Evolutionary conservation across 2,329 filamentous ascomycete species (phyloP).

Genomic region (Pseudogymnoascus sp.): DNA sequence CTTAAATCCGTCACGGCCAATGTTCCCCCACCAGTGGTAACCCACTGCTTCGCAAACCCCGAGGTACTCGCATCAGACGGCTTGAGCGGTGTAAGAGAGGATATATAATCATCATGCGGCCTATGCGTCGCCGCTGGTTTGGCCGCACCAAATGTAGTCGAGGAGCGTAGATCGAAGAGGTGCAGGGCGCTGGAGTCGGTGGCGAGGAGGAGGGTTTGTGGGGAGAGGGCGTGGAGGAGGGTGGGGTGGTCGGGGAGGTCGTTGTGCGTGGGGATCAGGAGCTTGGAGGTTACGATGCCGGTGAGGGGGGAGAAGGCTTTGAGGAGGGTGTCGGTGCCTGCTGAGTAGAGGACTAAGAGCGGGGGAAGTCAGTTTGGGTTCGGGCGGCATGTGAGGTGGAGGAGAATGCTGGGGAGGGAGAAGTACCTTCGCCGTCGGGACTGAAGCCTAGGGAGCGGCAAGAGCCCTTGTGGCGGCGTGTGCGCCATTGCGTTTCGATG

Average conservation of each 20-base stretch:
- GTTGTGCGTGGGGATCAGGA: conserved; percentile 56
- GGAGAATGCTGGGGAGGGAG: too few species aligned
- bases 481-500: conserved; percentile 79
- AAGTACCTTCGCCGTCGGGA: conserved; percentile 61
- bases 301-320: conserved; percentile 49
- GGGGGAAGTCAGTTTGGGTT: conserved; percentile 13
- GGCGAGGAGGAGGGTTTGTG: conserved; percentile 78
- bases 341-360: conserved; percentile 47
- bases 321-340: conserved; percentile 50
- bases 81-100: conserved; percentile 75
- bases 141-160: conserved; percentile 41
- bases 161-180: conserved; percentile 71
- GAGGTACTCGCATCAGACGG: conserved; percentile 73
- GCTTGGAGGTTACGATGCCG: conserved; percentile 69
- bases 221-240: conserved; percentile 73
- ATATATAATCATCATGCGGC: conserved; percentile 89
- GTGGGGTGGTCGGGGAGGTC: conserved; percentile 56
- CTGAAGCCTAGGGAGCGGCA: conserved; percentile 75
- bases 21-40: conserved; percentile 86
- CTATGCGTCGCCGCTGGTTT: conserved; percentile 71
- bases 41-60: conserved; percentile 88
- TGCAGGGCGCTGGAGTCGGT: conserved; percentile 87
- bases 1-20: conserved; percentile 83
- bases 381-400: too few species aligned
- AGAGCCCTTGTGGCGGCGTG: conserved; percentile 85